Conservation (phyloP, 108 stramenopile species). For the Stephanodiscus triporus region DNA sequence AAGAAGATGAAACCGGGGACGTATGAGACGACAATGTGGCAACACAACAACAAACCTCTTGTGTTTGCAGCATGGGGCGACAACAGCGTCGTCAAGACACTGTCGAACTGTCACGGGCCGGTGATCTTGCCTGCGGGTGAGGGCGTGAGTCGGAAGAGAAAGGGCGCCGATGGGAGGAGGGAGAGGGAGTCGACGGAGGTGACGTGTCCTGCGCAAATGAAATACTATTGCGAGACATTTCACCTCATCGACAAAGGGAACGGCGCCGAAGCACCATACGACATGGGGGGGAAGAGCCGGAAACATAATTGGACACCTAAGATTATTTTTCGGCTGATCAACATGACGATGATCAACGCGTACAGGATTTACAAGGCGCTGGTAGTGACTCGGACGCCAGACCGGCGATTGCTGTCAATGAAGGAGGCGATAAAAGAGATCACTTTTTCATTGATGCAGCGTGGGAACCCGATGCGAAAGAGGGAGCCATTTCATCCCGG, state of each 20-base stretch:
- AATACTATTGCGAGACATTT: no score
- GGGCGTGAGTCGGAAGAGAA: neutral
- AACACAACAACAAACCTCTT: constrained; percentile 13
- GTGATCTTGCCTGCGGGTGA: neutral
- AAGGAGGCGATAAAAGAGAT: constrained; percentile 1
- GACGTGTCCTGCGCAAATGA: constrained; percentile 15
- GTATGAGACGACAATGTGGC: constrained; percentile 6
- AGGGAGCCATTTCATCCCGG: neutral
- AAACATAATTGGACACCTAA: no score
- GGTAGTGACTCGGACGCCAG: neutral
- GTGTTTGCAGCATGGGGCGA: no score
- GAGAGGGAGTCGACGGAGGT: constrained; percentile 3
- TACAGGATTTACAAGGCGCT: constrained; percentile 5
- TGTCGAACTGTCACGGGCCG: no score
- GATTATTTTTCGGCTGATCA: no score
- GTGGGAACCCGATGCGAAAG: neutral
- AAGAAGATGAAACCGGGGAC: neutral
- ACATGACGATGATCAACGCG: constrained; percentile 6
- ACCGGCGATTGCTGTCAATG: neutral
- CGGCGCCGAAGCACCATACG: no score
- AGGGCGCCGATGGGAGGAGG: constrained; percentile 1
- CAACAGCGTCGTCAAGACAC: no score
- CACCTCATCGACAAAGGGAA: no score
- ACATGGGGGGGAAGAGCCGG: no score
- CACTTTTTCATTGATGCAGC: neutral